Base-by-base conservation (phyloP, 768 basidiomycete genomes). In the Leccinellum luteum region DNA sequence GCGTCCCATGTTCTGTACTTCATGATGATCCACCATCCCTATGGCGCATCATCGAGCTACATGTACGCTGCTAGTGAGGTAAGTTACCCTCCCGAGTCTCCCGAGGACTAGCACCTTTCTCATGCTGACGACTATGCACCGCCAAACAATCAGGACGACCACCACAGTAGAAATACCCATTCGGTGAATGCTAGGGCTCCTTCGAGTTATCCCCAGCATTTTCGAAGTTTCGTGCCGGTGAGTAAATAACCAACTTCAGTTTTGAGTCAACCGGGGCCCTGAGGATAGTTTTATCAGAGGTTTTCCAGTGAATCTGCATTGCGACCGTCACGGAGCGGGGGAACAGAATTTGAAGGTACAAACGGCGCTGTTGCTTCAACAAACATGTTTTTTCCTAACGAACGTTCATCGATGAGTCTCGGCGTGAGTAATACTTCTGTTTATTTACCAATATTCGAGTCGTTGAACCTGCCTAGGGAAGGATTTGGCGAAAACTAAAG, bases 1-100 rank as follows among this genome's bases (percentile, higher is more conserved):
- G 44, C 30, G 30, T n/a, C 59, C 58, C 27, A 68, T 69, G 67
- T 27, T 52, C 62, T 61, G 38, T 56, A 44, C 58, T 49, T 56
- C 60, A 69, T 43, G 59, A 73, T 71, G 63, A 71, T 69, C 44
- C 52, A 63, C 54, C 69, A 71, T 59, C 69, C 69, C 15, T 71
- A 71, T 34, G 67, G 58, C 35, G 63, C 68, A 48, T 58, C 71
- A 25, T 64, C 71, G 15, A 65, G 60, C 47, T 73, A 65, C 32
- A 44, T 71, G 53, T 69, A 71, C 32, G 57, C 71, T 13, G 58
- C 65, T 15, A 59, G 44, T 30, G 61, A 60, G 59, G 71, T 67
- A 41, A 47, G 71, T 60, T 9, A 6, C 35, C n/a, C 15, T 14
- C 34, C 34, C 1, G 3, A 17, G 4, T 28, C 7, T 32, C 34